Evolutionary conservation across 2,329 filamentous ascomycete genomes (phyloP), one percentile per base, ranked within the genome.

Genomic region (Sarocladium strictum): DNA sequence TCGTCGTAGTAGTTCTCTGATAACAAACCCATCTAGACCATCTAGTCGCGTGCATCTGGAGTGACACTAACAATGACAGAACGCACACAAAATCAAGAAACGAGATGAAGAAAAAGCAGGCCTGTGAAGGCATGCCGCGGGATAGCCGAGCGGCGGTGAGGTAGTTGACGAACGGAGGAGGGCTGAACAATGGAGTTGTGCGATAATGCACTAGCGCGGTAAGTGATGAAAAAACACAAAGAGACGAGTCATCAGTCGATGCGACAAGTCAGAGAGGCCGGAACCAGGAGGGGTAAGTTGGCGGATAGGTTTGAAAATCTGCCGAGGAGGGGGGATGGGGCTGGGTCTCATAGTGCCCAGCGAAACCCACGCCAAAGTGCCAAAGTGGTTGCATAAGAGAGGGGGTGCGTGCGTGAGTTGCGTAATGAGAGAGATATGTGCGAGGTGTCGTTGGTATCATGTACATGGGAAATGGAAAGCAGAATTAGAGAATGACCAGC

Each of bases 381-480:
- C n/a, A 33, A 51, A 51, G 47, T 51, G 47, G 27, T 33, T 51
- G 47, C 47, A 33, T 51, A 29, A 51, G 43, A 35, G 29, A 51
- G 27, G 26, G 47, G 27, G 26, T 51, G 47, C 47, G 47, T 51
- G 27, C n/a, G 47, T 33, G 26, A 7, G 50, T 19, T 53, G 50
- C 35, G 50, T 38, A 26, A 40, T 53, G 21, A 6, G 33, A 29
- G 24, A 53, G 23, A 38, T 53, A 53, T 50, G 43, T 56, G 51
- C 45, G 26, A 51, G 29, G 27, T 51, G 37, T 53, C 53, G 38
- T 38, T 56, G 55, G 55, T 57, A 57, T 57, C 55, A 55, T 57
- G 24, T 57, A 55, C 53, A 57, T 49, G 54, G 59, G 55, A 55
- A 54, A 53, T 51, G 19, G 29, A 11, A 55, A 53, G 29, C 10